Evolutionary conservation across 202 grass and related monocot genomes (phyloP).

Genomic region (Cymbopogon flexuosus): DNA sequence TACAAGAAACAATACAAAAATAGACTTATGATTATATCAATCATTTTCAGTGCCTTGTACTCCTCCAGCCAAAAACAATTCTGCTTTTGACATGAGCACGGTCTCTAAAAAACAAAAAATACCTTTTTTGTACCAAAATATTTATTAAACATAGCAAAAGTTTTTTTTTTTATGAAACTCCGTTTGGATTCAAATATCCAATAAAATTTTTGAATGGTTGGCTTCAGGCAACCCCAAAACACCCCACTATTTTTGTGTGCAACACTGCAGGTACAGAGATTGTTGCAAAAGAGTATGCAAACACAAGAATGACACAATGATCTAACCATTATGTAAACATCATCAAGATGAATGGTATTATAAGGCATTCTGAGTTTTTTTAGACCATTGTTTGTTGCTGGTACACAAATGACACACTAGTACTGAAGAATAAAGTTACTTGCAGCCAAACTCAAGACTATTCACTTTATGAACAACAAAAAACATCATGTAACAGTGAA

Average conservation of each 20-base stretch:
- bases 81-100: neutral
- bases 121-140: neutral
- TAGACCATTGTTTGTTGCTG: neutral
- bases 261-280: neutral
- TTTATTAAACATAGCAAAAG: neutral
- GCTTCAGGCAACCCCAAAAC: neutral
- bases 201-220: neutral
- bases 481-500: slow-evolving; percentile 21
- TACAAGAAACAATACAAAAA: neutral
- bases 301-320: neutral
- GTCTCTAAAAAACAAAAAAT: neutral
- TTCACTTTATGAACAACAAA: neutral
- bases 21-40: neutral
- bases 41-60: neutral
- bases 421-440: neutral
- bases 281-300: neutral
- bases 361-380: neutral
- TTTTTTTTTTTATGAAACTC: too few relatives aligned
- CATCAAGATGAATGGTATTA: neutral
- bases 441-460: slow-evolving; percentile 6
- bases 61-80: neutral
- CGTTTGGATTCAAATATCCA: too few relatives aligned
- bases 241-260: neutral
- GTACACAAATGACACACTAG: neutral
- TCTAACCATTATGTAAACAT: neutral